These are phyloP conservation scores for Pueraria montana DNA, from an alignment of 306 rosid genomes.

Conservation along the genomic window DNA sequence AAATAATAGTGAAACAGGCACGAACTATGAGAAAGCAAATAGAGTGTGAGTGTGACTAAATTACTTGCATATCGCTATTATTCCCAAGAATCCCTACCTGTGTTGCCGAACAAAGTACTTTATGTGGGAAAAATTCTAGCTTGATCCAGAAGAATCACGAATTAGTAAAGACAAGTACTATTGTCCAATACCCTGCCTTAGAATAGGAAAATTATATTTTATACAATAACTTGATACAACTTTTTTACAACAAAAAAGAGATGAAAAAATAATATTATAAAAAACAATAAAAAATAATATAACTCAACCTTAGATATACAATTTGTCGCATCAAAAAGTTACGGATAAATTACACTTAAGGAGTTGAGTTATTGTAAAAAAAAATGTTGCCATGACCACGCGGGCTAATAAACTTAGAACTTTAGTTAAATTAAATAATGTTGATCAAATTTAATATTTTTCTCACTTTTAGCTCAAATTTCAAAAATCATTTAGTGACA, in stretches of 20 bases:
- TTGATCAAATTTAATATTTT: not conserved
- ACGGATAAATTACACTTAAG: not conserved
- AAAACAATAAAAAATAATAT: too few species aligned
- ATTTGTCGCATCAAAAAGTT: not conserved
- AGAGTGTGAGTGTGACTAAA: not conserved
- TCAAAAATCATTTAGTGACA: not conserved
- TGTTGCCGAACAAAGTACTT: too few species aligned
- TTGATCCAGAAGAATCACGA: constrained; percentile 7
- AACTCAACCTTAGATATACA: not conserved
- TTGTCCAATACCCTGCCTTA: too few species aligned
- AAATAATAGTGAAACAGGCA: not conserved
- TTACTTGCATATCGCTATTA: not conserved
- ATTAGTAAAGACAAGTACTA: not conserved
- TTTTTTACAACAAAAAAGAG: too few species aligned
- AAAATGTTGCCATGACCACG: not conserved
- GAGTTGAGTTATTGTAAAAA: not conserved
- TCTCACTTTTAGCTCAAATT: not conserved
- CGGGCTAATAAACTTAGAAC: not conserved
- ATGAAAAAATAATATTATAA: too few species aligned
- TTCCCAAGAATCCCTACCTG: too few species aligned
- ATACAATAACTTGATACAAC: too few species aligned
- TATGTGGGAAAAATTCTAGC: constrained; percentile 8
- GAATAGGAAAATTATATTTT: too few species aligned
- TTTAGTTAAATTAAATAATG: not conserved
- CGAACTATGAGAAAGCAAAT: not conserved